phyloP scores from a whole-genome alignment of 2,329 filamentous ascomycete genomes.

The Microdochium bolleyi region DNA sequence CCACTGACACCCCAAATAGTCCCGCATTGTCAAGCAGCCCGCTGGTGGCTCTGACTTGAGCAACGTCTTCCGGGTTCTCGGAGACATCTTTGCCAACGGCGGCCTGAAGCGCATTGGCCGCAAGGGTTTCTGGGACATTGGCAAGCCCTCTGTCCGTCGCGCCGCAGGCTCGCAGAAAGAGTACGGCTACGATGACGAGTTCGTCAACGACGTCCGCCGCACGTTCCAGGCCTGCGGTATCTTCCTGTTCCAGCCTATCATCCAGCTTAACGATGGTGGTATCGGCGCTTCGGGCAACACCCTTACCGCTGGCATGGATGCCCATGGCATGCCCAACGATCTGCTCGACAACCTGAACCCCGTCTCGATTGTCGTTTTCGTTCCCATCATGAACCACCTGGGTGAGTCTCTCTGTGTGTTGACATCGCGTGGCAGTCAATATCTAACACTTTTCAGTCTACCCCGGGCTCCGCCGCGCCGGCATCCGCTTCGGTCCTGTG shows the following conservation, averaged over 20 bases:
- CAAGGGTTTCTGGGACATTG: conserved; percentile 42
- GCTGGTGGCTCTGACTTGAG: conserved; percentile 58
- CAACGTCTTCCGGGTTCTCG: conserved; percentile 26
- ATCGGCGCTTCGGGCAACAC: conserved; percentile 33
- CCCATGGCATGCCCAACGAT: conserved; percentile 34
- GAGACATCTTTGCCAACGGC: conserved; percentile 24
- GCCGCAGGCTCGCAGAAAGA: conserved; percentile 24
- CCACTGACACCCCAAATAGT: conserved; percentile 9
- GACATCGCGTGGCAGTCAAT: not conserved
- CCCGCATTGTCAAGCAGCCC: conserved; percentile 46
- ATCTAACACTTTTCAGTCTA: not conserved
- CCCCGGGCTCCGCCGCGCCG: not conserved
- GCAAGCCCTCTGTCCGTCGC: conserved; percentile 42
- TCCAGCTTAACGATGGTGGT: conserved; percentile 25
- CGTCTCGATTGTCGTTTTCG: conserved; percentile 26
- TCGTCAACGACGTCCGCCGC: conserved; percentile 53
- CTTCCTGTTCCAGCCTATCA: conserved; percentile 29
- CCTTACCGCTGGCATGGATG: conserved; percentile 29
- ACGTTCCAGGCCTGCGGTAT: conserved; percentile 47
- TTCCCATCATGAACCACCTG: not conserved
- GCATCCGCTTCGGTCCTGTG: not conserved
- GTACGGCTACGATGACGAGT: conserved; percentile 50
- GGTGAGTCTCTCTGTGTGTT: not conserved
- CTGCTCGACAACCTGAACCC: conserved; percentile 34
- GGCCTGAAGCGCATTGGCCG: conserved; percentile 16